Evolutionary conservation across 139 green algal genomes (phyloP), one percentile per base, ranked within the genome.

Genomic region (Diplosphaera chodatii): DNA sequence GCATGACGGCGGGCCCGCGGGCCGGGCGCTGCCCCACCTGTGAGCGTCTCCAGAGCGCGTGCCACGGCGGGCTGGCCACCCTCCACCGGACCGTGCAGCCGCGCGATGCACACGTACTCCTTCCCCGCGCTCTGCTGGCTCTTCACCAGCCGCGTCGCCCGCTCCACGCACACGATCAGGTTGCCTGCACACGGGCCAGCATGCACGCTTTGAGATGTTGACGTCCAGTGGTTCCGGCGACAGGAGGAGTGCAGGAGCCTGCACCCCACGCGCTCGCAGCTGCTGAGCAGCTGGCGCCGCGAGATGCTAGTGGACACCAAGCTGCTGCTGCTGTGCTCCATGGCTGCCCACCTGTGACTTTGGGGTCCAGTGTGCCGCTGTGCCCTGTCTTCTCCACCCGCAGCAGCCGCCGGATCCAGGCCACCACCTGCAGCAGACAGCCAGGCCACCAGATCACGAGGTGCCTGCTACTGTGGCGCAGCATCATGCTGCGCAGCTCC

Each of bases 331-430:
- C n/a, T n/a, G n/a, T n/a, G n/a, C n/a, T n/a, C 6, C 37, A 48
- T 10, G 71, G 23, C 23, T 6, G 21, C 69, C 16, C 18, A 34
- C 33, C 33, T 67, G 32, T 70, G 34, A 87, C 88, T 80, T 99
- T 99, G 66, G 94, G 94, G 70, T 99, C 94, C 3, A 99, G 84
- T 5, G 94, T 99, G 37, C 94, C 94, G 31, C 83, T 94, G 85
- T 99, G 95, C 4, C 95, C 95, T 1, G 95, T 99, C 84, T 99
- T 99, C 69, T 99, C 94, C 20, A 97, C 90, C n/a, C 95, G 84
- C 40, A 99, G 84, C 40, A 99, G 98, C 66, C 95, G 91, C 59
- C 86, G 83, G 56, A 97, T 91, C 95, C 95, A 99, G 10, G 95
- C 95, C 25, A 99, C 95, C 25, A 95, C 81, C 48, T 59, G 48